Percentiles rank a stretch among this genome's conserved stretches.
phyloP scores from a whole-genome alignment of 1,284 basidiomycete genomes.

The Ceratobasidium sp. region DNA sequence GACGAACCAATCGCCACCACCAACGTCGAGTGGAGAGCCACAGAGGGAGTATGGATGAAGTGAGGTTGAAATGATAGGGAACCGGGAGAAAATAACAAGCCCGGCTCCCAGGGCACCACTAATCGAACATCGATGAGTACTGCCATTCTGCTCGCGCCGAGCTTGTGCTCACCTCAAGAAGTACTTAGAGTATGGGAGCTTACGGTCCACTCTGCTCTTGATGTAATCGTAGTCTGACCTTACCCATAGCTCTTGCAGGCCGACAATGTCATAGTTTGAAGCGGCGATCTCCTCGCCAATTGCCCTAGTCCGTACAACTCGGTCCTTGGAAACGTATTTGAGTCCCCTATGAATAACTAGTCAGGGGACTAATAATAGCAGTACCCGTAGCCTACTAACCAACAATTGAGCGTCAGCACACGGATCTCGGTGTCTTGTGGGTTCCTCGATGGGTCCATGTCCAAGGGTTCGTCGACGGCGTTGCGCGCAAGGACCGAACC shows the following conservation, averaged over 20 bases:
- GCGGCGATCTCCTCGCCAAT: constrained; percentile 71
- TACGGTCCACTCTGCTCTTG: constrained; percentile 63
- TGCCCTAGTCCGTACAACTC: constrained; percentile 73
- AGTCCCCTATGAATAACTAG: constrained; percentile 71
- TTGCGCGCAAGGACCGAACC: not conserved
- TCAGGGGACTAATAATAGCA: constrained; percentile 18
- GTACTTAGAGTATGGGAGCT: constrained; percentile 82
- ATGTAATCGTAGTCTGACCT: constrained; percentile 85
- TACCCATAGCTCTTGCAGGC: constrained; percentile 97
- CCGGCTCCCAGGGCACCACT: constrained; percentile 96
- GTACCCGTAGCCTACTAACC: constrained; percentile 54
- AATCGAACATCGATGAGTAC: constrained; percentile 14
- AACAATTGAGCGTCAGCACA: constrained; percentile 82
- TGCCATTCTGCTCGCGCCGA: not conserved
- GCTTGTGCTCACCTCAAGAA: constrained; percentile 81
- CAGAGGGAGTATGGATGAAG: constrained; percentile 90
- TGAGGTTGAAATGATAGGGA: constrained; percentile 80
- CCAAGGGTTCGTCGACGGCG: constrained; percentile 5
- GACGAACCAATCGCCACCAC: constrained; percentile 95
- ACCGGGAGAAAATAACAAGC: constrained; percentile 87
- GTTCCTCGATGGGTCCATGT: constrained; percentile 2
- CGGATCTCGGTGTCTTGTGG: constrained; percentile 55
- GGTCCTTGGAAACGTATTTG: constrained; percentile 83
- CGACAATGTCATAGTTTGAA: constrained; percentile 84
- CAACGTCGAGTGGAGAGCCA: constrained; percentile 86